Evolutionary conservation across 108 stramenopile species (phyloP).

Genomic region (Skeletonema tropicum): DNA sequence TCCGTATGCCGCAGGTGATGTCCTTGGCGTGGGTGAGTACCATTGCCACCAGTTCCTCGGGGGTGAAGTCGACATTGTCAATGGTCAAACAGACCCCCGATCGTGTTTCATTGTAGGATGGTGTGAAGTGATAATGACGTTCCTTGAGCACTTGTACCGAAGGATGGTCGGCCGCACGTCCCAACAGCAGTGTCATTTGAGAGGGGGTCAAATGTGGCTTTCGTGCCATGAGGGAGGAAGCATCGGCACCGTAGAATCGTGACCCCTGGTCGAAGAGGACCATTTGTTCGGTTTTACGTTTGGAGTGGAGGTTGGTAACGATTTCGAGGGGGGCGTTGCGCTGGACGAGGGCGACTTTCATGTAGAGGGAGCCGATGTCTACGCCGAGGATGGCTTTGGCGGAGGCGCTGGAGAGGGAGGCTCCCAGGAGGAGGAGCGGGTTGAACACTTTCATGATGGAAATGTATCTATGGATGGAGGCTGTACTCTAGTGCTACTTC

Average conservation of each 20-base stretch:
- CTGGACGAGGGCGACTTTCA: constrained; percentile 98
- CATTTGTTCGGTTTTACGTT: constrained; percentile 98
- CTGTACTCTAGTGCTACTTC: no score
- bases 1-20: constrained; percentile 88
- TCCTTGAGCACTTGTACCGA: constrained; percentile 73
- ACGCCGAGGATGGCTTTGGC: constrained; percentile 96
- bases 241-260: constrained; percentile 96
- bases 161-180: constrained; percentile 83
- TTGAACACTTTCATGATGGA: background rate
- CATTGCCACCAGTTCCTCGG: constrained; percentile 98
- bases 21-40: constrained; percentile 92
- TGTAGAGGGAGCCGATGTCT: constrained; percentile 96
- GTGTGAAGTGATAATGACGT: constrained; percentile 76
- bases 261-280: constrained; percentile 95
- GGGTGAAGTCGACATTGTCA: constrained; percentile 81
- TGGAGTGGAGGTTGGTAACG: constrained; percentile 97
- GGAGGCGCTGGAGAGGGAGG: constrained; percentile 49
- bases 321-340: constrained; percentile 97
- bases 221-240: constrained; percentile 84
- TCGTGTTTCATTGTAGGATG: constrained; percentile 85
- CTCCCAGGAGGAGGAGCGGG: constrained; percentile 28
- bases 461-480: background rate
- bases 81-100: constrained; percentile 68
- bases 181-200: constrained; percentile 83
- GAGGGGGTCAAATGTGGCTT: constrained; percentile 90